A percentile compares a stretch with the other conserved stretches of the same genome.
Conservation (phyloP, 2,329 filamentous ascomycete genomes). For the Ophiobolus disseminans region DNA sequence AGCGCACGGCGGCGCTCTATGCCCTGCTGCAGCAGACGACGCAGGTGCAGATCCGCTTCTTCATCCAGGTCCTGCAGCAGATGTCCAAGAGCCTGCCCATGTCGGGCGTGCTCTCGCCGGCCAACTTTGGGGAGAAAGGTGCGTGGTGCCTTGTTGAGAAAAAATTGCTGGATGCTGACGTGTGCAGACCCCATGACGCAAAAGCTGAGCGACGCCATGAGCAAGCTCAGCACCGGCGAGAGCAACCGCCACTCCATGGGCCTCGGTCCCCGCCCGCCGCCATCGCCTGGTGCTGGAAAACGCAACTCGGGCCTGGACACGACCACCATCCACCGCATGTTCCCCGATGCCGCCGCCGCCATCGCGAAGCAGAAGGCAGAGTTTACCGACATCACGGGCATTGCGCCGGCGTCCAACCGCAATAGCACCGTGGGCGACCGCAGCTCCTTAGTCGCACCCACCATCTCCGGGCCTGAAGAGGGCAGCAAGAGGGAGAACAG, state of each 20-base stretch:
- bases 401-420: conserved; percentile 86
- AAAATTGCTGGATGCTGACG: conserved; percentile 24
- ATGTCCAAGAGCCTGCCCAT: conserved; percentile 99
- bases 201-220: conserved; percentile 94
- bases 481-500: conserved; percentile 64
- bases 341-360: conserved; percentile 96
- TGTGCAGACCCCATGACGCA: conserved; percentile 90
- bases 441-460: conserved; percentile 74
- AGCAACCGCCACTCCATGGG: conserved; percentile 86
- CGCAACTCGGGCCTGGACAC: conserved; percentile 93
- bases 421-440: conserved; percentile 86
- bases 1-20: conserved; percentile 93
- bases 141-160: conserved; percentile 25
- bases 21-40: conserved; percentile 97
- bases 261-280: conserved; percentile 72
- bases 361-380: conserved; percentile 98
- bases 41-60: conserved; percentile 98
- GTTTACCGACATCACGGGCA: conserved; percentile 93
- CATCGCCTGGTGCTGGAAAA: conserved; percentile 73
- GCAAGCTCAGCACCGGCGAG: conserved; percentile 86
- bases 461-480: conserved; percentile 74
- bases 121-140: conserved; percentile 95
- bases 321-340: conserved; percentile 97
- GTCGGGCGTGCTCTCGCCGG: conserved; percentile 91
- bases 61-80: conserved; percentile 97